A percentile compares a stretch with the other conserved stretches of the same genome.
These are phyloP conservation scores for Smallanthus sonchifolius DNA, from an alignment of 129 eudicot species.

Conservation along the genomic window DNA sequence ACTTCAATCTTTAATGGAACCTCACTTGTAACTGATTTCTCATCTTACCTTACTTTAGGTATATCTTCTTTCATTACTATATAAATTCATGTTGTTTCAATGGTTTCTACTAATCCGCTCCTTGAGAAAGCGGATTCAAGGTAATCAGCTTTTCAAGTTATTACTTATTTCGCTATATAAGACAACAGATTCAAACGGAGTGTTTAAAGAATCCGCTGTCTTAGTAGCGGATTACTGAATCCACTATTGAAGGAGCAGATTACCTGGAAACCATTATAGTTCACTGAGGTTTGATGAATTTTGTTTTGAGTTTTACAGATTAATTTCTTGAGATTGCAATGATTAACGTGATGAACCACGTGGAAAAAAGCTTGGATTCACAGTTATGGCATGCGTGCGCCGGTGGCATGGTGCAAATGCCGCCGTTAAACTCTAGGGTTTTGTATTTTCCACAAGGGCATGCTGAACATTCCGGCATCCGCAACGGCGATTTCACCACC, in stretches of 20 bases:
- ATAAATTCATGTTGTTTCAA: no score
- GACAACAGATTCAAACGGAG: no score
- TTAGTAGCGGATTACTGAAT: no score
- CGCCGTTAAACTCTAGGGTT: conserved; percentile 58
- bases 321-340: conserved; percentile 10
- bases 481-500: conserved; percentile 36
- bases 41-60: conserved; percentile 4
- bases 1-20: conserved; percentile 2
- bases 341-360: conserved; percentile 53
- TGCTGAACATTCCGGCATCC: conserved; percentile 50
- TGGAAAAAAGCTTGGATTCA: conserved; percentile 61
- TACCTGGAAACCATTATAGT: no score
- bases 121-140: no score
- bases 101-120: no score
- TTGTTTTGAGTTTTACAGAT: conserved; percentile 6
- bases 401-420: conserved; percentile 90
- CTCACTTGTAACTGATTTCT: conserved; percentile 10
- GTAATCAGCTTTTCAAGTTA: no score
- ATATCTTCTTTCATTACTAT: background rate
- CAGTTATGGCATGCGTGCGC: conserved; percentile 96
- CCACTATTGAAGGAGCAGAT: no score
- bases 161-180: no score
- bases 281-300: background rate
- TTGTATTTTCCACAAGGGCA: conserved; percentile 87
- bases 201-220: no score